Evolutionary conservation across 352 stramenopile species (phyloP), one percentile per base, ranked within the genome.

Genomic region (Phytophthora megakarya): DNA sequence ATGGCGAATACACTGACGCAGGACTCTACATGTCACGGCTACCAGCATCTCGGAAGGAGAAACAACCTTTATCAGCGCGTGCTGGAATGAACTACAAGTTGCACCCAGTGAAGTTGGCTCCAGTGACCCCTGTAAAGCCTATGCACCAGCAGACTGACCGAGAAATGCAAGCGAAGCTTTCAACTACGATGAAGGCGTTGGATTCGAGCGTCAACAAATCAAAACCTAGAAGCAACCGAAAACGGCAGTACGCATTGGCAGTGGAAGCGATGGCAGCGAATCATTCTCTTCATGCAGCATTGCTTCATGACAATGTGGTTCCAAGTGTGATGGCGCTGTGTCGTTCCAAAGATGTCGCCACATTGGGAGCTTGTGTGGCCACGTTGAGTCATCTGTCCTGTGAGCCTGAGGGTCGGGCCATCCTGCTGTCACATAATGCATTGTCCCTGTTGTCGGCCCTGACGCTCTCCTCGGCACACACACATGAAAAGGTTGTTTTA

Each of bases 21-120:
- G 74, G 72, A 23, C 50, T 93, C 18, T 93, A 93, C 65, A 86
- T 93, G 69, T 93, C 84, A 16, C 76, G 84, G 3, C 45, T 93
- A 10, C 76, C 81, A 8, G 72, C 75, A 3, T 84, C 78, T 37
- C 69, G 75, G 16, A 89, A 87, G 40, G 59, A 73, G 48, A 73
- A 69, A 38, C 65, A 73, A 30, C 65, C 59, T 44, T n/a, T 73
- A 25, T 70, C 65, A 11, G 59, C 59, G 15, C 60, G 54, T 13
- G 44, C 54, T 11, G 75, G 75, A 4, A 33, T 45, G 4, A 78
- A 70, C 40, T 83, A 87, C 63, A 77, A 75, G 22, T 42, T 71
- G 22, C 73, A 76, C 28, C 45, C 45, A 32, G 60, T 87, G 21
- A 84, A 83, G 33, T 68, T 90, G 18, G 60, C 71, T 4, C 81